These are phyloP conservation scores for Laetiporus sulphureus DNA, from an alignment of 1,284 basidiomycete genomes.

Conservation along the genomic window DNA sequence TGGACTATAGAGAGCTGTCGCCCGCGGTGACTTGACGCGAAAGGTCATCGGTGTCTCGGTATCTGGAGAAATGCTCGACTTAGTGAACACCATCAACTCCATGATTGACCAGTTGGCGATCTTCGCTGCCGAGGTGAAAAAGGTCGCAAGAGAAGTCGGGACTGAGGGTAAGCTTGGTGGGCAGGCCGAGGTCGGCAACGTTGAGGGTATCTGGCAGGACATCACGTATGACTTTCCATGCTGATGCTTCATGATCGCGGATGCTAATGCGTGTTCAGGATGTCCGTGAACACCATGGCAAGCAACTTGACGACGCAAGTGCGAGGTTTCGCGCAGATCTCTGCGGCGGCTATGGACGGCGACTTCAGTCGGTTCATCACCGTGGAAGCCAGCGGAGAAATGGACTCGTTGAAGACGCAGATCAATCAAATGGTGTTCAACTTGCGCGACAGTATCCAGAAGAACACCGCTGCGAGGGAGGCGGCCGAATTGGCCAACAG, in stretches of 20 bases:
- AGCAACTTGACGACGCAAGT: conserved; percentile 98
- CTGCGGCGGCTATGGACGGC: conserved; percentile 97
- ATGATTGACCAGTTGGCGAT: conserved; percentile 97
- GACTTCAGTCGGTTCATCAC: conserved; percentile 99
- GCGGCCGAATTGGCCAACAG: conserved; percentile 96
- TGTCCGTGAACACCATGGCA: conserved; percentile 95
- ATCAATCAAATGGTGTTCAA: conserved; percentile 99
- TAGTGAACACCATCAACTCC: conserved; percentile 92
- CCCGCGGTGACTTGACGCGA: conserved; percentile 88
- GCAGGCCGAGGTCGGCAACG: conserved; percentile 94
- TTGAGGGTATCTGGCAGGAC: conserved; percentile 98
- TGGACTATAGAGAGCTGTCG: conserved; percentile 78
- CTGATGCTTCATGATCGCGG: neutral
- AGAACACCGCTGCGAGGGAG: conserved; percentile 97
- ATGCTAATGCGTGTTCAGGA: conserved; percentile 29
- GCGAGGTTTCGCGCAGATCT: conserved; percentile 98
- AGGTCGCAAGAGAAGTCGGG: conserved; percentile 92
- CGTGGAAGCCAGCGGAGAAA: conserved; percentile 96
- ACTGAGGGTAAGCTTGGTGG: conserved; percentile 97
- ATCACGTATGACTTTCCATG: conserved; percentile 79
- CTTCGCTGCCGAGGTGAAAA: conserved; percentile 92
- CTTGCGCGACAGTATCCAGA: conserved; percentile 94
- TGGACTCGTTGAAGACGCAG: conserved; percentile 99
- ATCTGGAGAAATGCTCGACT: conserved; percentile 90
- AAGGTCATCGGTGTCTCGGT: conserved; percentile 93